These are phyloP conservation scores for Pulveroboletus sp. DNA, from an alignment of 768 basidiomycete genomes.

Conservation along the genomic window DNA sequence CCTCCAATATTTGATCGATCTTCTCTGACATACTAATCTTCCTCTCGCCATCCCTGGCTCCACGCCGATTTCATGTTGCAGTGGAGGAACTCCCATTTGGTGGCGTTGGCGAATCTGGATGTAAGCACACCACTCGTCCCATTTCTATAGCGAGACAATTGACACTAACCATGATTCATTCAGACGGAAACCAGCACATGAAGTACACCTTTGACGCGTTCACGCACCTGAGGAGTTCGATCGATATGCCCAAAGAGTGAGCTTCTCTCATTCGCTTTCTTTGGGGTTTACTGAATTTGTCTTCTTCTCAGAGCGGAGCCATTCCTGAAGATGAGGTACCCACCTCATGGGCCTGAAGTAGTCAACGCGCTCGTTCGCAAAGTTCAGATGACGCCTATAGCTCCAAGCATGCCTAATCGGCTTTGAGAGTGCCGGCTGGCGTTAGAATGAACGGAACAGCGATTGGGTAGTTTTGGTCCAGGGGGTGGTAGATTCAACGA, in stretches of 20 bases:
- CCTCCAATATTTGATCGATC: not conserved
- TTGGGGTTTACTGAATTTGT: slow-evolving; percentile 3
- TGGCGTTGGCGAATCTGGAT: slow-evolving; percentile 61
- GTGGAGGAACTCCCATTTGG: slow-evolving; percentile 45
- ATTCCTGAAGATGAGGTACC: slow-evolving; percentile 20
- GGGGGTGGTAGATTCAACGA: too few species aligned
- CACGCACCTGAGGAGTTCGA: slow-evolving; percentile 43
- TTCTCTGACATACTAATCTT: not conserved
- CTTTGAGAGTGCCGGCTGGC: not conserved
- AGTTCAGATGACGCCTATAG: slow-evolving; percentile 13
- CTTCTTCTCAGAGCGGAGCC: slow-evolving; percentile 19
- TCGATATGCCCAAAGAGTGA: slow-evolving; percentile 59
- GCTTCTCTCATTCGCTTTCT: not conserved
- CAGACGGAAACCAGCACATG: slow-evolving; percentile 53
- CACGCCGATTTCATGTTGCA: slow-evolving; percentile 8
- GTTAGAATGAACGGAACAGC: too few species aligned
- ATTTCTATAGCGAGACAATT: not conserved
- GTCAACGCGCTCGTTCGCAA: slow-evolving; percentile 8
- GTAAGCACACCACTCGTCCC: slow-evolving; percentile 35
- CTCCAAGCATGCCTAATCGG: slow-evolving; percentile 8
- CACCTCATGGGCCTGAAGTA: slow-evolving; percentile 20
- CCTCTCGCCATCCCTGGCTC: not conserved
- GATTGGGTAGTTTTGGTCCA: too few species aligned
- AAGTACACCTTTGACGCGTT: slow-evolving; percentile 56
- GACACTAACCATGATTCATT: slow-evolving; percentile 20